Base-by-base conservation (phyloP, 495 filamentous ascomycete species). In the Talaromyces trachyspermus region DNA sequence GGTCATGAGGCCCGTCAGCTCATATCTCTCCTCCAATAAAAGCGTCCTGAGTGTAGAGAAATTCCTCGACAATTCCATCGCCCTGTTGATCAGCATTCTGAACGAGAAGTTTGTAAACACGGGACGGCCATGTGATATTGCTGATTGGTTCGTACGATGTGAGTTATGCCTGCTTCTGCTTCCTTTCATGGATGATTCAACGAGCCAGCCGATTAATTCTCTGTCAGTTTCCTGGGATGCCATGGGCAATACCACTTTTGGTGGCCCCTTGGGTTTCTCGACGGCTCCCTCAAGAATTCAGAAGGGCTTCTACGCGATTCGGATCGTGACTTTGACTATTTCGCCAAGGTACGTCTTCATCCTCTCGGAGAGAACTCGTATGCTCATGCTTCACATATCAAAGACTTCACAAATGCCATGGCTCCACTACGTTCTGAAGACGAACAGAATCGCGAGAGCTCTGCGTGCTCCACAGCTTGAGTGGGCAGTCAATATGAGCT, bases 221-320 rank as follows among this genome's bases (percentile, higher is more conserved):
- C 25, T 15, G 4, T 18, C 38, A 68, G 64, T 64, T 48, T 65
- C 66, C 14, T 70, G 61, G 58, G 66, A 68, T 46, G 53, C 49
- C 2, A 63, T 68, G 48, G 56, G 62, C 26, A 54, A 65, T 35
- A 49, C 59, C 24, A 68, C 64, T 23, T 67, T 67, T 46, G 60
- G 56, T 7, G 38, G 60, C 24, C 51, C 51, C 27, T 45, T 63
- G 4, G 63, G 59, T n/a, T 59, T 30, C 49, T 54, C 45, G 39
- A 63, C 48, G 35, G 51, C 46, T 15, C 35, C 22, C 35, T 38
- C 15, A 12, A 38, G n/a, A 20, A 38, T 20, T 38, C 35, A 4
- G 35, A 52, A 40, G 50, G 54, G 19, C 49, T 58, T 46, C 46
- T 64, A 0, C 35, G 51, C 25, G 52, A 44, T 43, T 59, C 62